These are phyloP conservation scores for Bolboschoenus planiculmis DNA, from an alignment of 176 grass and related monocot genomes.

Conservation along the genomic window DNA sequence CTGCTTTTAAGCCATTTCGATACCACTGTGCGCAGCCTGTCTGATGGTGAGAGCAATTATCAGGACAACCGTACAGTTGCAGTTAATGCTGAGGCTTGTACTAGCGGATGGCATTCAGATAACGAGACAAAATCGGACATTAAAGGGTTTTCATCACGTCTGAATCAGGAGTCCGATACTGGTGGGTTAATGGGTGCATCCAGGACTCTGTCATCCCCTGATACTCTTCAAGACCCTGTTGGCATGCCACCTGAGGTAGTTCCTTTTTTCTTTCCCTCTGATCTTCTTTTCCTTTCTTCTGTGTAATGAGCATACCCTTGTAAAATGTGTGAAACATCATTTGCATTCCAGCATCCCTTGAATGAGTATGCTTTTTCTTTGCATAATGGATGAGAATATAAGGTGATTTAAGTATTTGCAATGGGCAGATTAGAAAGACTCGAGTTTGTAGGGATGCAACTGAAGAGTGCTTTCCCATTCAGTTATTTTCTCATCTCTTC, in stretches of 20 bases:
- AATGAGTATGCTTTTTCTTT: neutral
- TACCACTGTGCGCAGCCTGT: constrained; percentile 53
- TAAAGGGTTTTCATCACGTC: constrained; percentile 50
- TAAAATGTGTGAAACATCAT: neutral
- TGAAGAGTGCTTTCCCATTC: neutral
- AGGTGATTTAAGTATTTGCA: neutral
- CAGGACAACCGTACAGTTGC: constrained; percentile 28
- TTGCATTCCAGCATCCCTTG: neutral
- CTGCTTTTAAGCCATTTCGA: constrained; percentile 38
- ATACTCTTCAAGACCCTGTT: constrained; percentile 49
- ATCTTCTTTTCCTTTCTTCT: neutral
- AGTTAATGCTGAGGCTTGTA: constrained; percentile 23
- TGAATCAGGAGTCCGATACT: constrained; percentile 27
- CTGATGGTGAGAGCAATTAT: constrained; percentile 77
- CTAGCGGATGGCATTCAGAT: constrained; percentile 73
- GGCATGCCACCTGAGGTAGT: constrained; percentile 85
- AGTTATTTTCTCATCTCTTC: neutral
- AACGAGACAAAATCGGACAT: constrained; percentile 57
- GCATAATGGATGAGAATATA: neutral
- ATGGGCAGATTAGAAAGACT: neutral
- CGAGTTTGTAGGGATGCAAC: neutral
- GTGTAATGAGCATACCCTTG: neutral
- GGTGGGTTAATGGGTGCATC: neutral
- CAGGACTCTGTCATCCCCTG: constrained; percentile 25
- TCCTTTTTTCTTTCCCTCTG: neutral